Evolutionary conservation across 2,329 filamentous ascomycete species (phyloP).

Genomic region (Trichoderma sp.): DNA sequence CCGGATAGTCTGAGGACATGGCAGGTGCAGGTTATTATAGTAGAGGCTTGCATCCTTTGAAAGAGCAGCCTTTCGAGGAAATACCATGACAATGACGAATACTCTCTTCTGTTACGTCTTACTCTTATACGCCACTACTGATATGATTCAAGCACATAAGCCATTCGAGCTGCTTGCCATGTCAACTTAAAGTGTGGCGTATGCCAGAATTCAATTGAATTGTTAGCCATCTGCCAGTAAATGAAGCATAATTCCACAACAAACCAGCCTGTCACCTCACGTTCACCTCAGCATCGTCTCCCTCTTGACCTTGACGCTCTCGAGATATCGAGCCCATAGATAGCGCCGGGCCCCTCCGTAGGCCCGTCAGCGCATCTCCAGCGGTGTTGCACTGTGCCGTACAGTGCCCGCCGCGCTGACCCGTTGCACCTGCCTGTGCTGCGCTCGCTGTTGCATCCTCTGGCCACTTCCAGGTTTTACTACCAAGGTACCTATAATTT

Average conservation of each 20-base stretch:
- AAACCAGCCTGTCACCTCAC: neutral
- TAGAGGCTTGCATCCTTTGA: neutral
- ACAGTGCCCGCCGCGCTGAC: conserved; percentile 18
- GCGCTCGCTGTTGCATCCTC: conserved; percentile 13
- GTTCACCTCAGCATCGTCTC: neutral
- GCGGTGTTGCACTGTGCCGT: neutral
- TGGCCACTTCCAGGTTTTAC: conserved; percentile 9
- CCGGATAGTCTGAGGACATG: neutral
- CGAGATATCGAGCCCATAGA: too few species aligned
- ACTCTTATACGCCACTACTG: neutral
- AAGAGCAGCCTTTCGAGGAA: neutral
- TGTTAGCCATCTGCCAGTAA: neutral
- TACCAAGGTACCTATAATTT: neutral
- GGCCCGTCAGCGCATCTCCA: neutral
- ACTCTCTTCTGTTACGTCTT: neutral
- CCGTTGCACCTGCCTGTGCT: conserved; percentile 19
- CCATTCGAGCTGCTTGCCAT: neutral
- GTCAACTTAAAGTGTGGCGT: neutral
- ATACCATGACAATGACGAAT: neutral
- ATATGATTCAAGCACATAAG: neutral
- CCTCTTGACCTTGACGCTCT: too few species aligned
- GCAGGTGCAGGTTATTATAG: neutral
- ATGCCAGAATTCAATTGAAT: neutral
- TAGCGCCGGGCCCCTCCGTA: neutral
- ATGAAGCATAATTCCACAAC: neutral